Percentiles rank a stretch among this genome's conserved stretches.
Evolutionary conservation across 768 basidiomycete species (phyloP).

Genomic region (Tulasnella sp.): DNA sequence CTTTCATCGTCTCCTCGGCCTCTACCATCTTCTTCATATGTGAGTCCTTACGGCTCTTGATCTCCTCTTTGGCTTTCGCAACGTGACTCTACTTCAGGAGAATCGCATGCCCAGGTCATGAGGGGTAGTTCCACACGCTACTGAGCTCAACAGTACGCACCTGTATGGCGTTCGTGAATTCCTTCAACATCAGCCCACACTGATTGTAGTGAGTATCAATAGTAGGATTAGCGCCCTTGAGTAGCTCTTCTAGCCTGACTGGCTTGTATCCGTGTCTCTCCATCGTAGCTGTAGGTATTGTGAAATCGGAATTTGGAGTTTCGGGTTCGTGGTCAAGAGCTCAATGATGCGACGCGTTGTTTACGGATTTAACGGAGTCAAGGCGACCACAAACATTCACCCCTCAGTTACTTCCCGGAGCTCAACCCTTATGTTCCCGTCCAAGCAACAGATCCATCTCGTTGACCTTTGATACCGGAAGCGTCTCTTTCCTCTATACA

Average conservation of each 20-base stretch:
- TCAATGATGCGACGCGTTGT: no score
- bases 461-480: no score
- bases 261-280: not conserved
- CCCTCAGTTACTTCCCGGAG: no score
- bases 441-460: no score
- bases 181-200: not conserved
- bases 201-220: slow-evolving; percentile 10
- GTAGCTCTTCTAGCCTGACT: no score
- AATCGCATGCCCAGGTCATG: not conserved
- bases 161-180: slow-evolving; percentile 12
- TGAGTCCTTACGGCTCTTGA: slow-evolving; percentile 53
- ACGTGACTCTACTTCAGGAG: slow-evolving; percentile 3
- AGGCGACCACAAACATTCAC: no score
- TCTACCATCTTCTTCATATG: slow-evolving; percentile 56
- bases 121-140: not conserved
- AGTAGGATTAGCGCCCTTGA: not conserved
- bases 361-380: no score
- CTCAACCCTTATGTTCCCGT: no score
- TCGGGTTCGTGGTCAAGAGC: no score
- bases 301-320: no score
- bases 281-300: no score
- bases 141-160: not conserved
- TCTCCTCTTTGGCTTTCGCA: slow-evolving; percentile 44
- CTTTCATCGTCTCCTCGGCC: slow-evolving; percentile 47
- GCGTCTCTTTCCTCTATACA: no score